Percentiles rank a stretch among this genome's conserved stretches.
phyloP scores from a whole-genome alignment of 495 filamentous ascomycete species.

The Penicillium canescens region DNA sequence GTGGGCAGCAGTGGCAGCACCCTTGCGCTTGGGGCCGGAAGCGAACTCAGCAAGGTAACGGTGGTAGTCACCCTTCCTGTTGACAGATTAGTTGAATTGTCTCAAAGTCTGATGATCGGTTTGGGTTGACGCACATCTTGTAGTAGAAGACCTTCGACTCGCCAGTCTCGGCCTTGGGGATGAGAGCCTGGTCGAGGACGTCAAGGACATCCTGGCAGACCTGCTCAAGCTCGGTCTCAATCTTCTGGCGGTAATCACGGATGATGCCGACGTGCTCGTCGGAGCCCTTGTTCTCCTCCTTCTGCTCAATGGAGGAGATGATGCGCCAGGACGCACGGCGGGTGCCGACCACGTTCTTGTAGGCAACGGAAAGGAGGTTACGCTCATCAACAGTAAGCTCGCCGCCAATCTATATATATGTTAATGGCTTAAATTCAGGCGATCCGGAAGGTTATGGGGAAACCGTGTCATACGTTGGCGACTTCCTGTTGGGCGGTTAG shows the following conservation, averaged over 20 bases:
- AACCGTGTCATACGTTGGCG: slow-evolving; percentile 72
- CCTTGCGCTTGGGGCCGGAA: slow-evolving; percentile 98
- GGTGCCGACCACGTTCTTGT: slow-evolving; percentile 99
- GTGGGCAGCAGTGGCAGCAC: slow-evolving; percentile 91
- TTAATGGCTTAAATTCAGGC: slow-evolving; percentile 20
- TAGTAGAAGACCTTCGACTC: slow-evolving; percentile 99
- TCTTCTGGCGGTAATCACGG: slow-evolving; percentile 98
- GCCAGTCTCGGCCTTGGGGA: slow-evolving; percentile 95
- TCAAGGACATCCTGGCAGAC: slow-evolving; percentile 98
- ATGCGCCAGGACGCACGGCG: slow-evolving; percentile 99
- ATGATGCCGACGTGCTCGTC: slow-evolving; percentile 97
- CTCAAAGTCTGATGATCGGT: neutral
- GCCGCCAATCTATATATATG: slow-evolving; percentile 71
- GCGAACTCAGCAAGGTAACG: slow-evolving; percentile 99
- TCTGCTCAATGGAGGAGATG: slow-evolving; percentile 99
- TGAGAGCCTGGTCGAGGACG: slow-evolving; percentile 91
- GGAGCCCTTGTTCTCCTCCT: slow-evolving; percentile 99
- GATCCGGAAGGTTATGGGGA: neutral
- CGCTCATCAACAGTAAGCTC: slow-evolving; percentile 94
- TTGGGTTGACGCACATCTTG: slow-evolving; percentile 81
- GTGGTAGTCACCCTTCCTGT: slow-evolving; percentile 99
- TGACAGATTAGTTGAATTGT: slow-evolving; percentile 8
- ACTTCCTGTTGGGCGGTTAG: slow-evolving; percentile 71
- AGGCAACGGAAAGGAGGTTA: slow-evolving; percentile 97
- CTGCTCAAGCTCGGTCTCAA: slow-evolving; percentile 95